Evolutionary conservation across 1,139 yeast genomes (phyloP).

Genomic region (Saccharomyces hybrid): DNA sequence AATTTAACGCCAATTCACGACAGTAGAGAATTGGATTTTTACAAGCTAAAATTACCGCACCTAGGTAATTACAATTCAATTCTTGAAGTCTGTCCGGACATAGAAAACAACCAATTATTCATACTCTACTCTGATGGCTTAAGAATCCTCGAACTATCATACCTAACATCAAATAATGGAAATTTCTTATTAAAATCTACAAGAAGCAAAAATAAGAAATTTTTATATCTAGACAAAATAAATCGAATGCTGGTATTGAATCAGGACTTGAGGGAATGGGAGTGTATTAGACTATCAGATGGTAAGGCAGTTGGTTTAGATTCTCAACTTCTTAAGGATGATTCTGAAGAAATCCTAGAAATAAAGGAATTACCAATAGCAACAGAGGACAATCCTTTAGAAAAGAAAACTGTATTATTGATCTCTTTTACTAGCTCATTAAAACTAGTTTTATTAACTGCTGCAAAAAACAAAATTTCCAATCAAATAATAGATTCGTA

Average conservation of each 20-base stretch:
- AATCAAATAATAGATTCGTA: neutral
- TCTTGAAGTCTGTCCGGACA: slow-evolving; percentile 12
- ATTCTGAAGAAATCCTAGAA: slow-evolving; percentile 2
- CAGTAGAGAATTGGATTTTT: slow-evolving; percentile 2
- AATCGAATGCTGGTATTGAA: slow-evolving; percentile 25
- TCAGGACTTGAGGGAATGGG: slow-evolving; percentile 19
- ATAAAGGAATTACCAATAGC: slow-evolving; percentile 8
- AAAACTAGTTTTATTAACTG: slow-evolving; percentile 8
- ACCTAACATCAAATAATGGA: slow-evolving; percentile 18
- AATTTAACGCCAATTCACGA: neutral
- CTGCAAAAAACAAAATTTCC: neutral
- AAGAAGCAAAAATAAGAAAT: slow-evolving; percentile 18
- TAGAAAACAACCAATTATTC: slow-evolving; percentile 7
- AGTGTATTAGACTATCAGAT: slow-evolving; percentile 23
- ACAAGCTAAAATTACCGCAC: slow-evolving; percentile 16
- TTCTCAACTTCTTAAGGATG: slow-evolving; percentile 8
- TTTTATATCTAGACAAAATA: slow-evolving; percentile 18
- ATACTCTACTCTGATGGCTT: slow-evolving; percentile 21
- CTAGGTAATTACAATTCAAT: slow-evolving; percentile 16
- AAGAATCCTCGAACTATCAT: slow-evolving; percentile 15
- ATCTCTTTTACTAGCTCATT: slow-evolving; percentile 7
- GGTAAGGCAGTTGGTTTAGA: slow-evolving; percentile 21
- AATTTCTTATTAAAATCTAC: slow-evolving; percentile 23
- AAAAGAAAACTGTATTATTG: neutral
- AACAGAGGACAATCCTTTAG: slow-evolving; percentile 5